Conservation (phyloP, 345 rosid genomes). For the Chamaenerion angustifolium region DNA sequence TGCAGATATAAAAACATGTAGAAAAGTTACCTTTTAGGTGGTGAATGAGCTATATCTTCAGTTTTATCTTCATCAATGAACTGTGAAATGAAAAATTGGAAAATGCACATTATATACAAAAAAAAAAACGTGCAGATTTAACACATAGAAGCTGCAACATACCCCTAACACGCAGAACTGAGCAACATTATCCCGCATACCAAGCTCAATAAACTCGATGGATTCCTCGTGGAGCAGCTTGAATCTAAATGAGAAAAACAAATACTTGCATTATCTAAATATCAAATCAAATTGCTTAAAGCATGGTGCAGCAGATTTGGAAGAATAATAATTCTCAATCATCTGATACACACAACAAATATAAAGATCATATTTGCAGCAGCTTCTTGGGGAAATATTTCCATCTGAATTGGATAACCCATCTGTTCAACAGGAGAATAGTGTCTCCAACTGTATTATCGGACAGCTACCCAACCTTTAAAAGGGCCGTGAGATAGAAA, state of each 20-base stretch:
- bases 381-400: too few relatives aligned
- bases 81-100: slow-evolving; percentile 20
- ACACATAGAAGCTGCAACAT: background rate
- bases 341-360: too few relatives aligned
- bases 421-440: too few relatives aligned
- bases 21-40: slow-evolving; percentile 31
- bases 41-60: slow-evolving; percentile 17
- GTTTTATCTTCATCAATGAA: slow-evolving; percentile 22
- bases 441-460: too few relatives aligned
- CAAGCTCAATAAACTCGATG: slow-evolving; percentile 66
- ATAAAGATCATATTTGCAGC: too few relatives aligned
- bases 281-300: slow-evolving; percentile 3
- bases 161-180: slow-evolving; percentile 97
- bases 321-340: background rate
- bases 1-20: background rate
- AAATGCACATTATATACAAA: background rate
- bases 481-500: too few relatives aligned
- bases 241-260: slow-evolving; percentile 39
- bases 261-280: slow-evolving; percentile 10
- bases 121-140: background rate
- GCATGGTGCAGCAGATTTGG: background rate
- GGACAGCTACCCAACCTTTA: too few relatives aligned
- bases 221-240: slow-evolving; percentile 77
- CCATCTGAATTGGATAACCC: too few relatives aligned
- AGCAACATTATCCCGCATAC: slow-evolving; percentile 94